Evolutionary conservation across 2,329 filamentous ascomycete species (phyloP).

Genomic region (Penicillium sclerotiorum): DNA sequence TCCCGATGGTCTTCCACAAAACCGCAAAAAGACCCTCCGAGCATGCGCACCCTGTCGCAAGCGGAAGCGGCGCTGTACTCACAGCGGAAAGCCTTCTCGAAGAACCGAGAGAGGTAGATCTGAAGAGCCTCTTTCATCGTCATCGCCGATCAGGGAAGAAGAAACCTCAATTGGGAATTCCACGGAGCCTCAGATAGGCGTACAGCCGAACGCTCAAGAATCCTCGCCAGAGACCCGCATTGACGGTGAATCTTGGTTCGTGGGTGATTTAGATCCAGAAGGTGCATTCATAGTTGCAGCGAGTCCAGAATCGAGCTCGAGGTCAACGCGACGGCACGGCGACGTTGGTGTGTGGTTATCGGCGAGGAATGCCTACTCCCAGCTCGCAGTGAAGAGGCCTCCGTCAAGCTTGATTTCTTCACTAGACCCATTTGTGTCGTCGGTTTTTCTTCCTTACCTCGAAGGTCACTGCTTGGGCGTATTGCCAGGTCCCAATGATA

Average conservation of each 20-base stretch:
- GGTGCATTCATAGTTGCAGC: slow-evolving; percentile 5
- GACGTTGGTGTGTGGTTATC: slow-evolving; percentile 4
- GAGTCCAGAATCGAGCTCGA: background rate
- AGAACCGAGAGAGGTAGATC: background rate
- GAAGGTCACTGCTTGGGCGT: background rate
- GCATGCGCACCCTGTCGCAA: slow-evolving; percentile 5
- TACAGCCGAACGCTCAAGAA: background rate
- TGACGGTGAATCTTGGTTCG: slow-evolving; percentile 7
- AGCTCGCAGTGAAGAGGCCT: background rate
- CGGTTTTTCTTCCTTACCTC: background rate
- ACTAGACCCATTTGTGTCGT: background rate
- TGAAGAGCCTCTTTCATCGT: background rate
- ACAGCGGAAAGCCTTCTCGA: background rate
- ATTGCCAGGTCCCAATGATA: background rate
- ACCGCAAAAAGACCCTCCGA: slow-evolving; percentile 1
- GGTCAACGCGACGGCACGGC: background rate
- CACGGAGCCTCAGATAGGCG: background rate
- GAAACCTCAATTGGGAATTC: background rate
- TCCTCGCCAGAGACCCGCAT: background rate
- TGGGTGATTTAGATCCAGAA: slow-evolving; percentile 7
- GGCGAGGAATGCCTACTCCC: background rate
- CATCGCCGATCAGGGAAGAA: background rate
- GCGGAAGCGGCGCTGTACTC: slow-evolving; percentile 5
- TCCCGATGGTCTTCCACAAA: background rate
- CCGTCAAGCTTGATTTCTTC: background rate